phyloP scores from a whole-genome alignment of 345 rosid genomes.

The Ceriops zippeliana region DNA sequence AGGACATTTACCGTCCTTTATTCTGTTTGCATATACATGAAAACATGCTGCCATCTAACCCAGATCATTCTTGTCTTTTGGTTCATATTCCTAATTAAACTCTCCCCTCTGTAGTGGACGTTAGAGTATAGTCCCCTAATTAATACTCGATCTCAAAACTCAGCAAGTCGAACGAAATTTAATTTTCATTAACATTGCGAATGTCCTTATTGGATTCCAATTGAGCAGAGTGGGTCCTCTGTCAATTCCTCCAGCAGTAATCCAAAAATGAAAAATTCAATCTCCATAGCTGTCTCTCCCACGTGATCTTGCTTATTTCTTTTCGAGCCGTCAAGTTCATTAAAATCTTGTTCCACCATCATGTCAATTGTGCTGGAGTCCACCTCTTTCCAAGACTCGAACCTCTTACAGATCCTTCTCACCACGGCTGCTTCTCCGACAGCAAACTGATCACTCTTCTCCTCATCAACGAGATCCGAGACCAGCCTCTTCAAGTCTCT shows the following conservation, averaged over 20 bases:
- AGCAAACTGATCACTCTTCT: slow-evolving; percentile 22
- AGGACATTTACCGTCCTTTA: background rate
- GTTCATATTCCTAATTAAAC: background rate
- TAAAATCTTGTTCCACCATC: slow-evolving; percentile 81
- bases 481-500: slow-evolving; percentile 53
- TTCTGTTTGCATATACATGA: slow-evolving; percentile 2
- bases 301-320: slow-evolving; percentile 32
- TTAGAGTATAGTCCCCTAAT: slow-evolving; percentile 16
- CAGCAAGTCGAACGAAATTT: slow-evolving; percentile 6
- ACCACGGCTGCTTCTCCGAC: slow-evolving; percentile 28
- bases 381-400: slow-evolving; percentile 75
- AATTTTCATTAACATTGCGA: background rate
- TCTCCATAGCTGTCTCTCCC: slow-evolving; percentile 41
- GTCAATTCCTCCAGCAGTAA: slow-evolving; percentile 56
- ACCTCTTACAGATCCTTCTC: slow-evolving; percentile 54
- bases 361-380: slow-evolving; percentile 75
- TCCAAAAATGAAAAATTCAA: slow-evolving; percentile 50
- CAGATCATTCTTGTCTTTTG: background rate
- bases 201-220: background rate
- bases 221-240: slow-evolving; percentile 29
- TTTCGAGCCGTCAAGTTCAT: slow-evolving; percentile 45
- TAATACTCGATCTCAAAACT: background rate
- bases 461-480: slow-evolving; percentile 59
- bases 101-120: slow-evolving; percentile 7
- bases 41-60: background rate